Evolutionary conservation across 257 asterid species (phyloP).

Genomic region (Solanum ossicruentum): DNA sequence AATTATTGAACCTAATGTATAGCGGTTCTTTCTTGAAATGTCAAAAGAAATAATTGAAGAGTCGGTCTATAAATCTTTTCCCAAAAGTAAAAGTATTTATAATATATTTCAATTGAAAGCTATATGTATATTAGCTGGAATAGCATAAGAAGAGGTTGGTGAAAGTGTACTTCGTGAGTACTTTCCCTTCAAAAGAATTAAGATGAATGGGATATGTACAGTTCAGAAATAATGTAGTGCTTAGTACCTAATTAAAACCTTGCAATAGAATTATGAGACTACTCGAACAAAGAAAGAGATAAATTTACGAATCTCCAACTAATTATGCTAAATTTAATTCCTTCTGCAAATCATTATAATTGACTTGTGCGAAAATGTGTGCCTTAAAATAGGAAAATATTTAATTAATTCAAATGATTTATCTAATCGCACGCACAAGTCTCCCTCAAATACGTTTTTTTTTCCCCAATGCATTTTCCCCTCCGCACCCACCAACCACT

Average conservation of each 20-base stretch:
- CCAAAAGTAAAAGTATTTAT: neutral
- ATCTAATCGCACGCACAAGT: neutral
- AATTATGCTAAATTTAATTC: neutral
- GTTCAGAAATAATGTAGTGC: neutral
- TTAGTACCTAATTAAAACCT: neutral
- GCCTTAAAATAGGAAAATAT: neutral
- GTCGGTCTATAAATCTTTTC: neutral
- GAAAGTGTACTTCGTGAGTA: neutral
- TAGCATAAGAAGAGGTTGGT: neutral
- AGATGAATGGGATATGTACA: neutral
- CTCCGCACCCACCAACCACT: neutral
- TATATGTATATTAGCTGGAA: neutral
- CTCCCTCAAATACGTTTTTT: neutral
- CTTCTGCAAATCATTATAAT: neutral
- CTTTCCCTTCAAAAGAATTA: neutral
- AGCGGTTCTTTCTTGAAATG: neutral
- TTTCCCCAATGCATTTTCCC: too few species aligned
- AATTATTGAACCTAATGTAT: neutral
- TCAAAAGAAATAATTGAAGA: neutral
- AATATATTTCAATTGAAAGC: neutral
- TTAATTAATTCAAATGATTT: neutral
- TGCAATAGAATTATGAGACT: neutral
- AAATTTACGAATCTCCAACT: neutral
- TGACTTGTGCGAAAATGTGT: neutral
- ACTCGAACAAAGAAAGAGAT: neutral